These are phyloP conservation scores for Fusarium drepaniforme DNA, from an alignment of 2,329 filamentous ascomycete species.

Conservation along the genomic window DNA sequence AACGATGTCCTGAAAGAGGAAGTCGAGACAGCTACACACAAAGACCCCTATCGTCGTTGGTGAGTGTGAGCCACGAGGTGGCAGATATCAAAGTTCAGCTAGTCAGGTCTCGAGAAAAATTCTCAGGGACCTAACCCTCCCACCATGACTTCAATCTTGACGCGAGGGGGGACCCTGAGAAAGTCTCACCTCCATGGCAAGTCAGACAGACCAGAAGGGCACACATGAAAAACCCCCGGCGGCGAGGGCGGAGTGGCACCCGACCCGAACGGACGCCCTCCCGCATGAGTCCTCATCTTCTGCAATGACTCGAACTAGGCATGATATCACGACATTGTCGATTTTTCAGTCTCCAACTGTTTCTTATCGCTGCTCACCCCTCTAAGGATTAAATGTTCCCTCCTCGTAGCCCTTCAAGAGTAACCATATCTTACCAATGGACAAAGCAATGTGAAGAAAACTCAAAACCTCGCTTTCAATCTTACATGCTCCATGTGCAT, in stretches of 20 bases:
- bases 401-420: not conserved
- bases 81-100: conserved; percentile 24
- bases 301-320: conserved; percentile 13
- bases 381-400: not conserved
- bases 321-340: conserved; percentile 10
- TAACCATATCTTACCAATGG: not conserved
- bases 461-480: not conserved
- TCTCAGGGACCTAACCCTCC: conserved; percentile 17
- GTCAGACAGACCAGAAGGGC: conserved; percentile 6
- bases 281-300: not conserved
- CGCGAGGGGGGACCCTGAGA: conserved; percentile 23
- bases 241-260: not conserved
- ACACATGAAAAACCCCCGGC: not conserved
- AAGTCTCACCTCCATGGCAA: not conserved
- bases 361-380: not conserved
- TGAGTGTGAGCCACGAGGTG: conserved; percentile 19
- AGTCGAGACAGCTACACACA: not conserved
- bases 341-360: not conserved
- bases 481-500: not conserved
- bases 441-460: conserved; percentile 1
- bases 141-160: not conserved
- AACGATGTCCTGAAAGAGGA: not conserved
- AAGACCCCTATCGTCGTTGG: conserved; percentile 3
- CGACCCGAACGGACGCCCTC: conserved; percentile 8
- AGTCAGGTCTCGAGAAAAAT: conserved; percentile 26